Conservation (phyloP, 1,284 basidiomycete species). For the Sanghuangporus baumii region DNA sequence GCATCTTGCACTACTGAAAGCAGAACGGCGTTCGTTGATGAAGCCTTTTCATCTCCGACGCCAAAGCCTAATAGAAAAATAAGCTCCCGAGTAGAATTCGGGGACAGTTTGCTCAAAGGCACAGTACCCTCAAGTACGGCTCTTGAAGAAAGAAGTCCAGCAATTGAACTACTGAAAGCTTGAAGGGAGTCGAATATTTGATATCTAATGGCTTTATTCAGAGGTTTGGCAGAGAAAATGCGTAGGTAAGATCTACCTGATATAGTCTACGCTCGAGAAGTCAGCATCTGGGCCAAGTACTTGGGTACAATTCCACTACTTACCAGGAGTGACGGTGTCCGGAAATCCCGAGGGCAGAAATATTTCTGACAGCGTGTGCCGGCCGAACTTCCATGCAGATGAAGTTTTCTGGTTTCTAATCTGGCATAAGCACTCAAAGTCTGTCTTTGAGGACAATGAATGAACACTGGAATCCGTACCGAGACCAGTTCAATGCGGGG, state of each 20-base stretch:
- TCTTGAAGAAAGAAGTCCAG: constrained; percentile 55
- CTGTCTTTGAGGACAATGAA: not conserved
- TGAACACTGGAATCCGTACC: not conserved
- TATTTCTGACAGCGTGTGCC: constrained; percentile 29
- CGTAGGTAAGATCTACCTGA: not conserved
- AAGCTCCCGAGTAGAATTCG: not conserved
- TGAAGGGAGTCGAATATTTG: constrained; percentile 62
- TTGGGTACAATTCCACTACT: constrained; percentile 5
- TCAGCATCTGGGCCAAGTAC: not conserved
- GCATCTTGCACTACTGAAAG: constrained; percentile 59
- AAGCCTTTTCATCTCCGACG: constrained; percentile 59
- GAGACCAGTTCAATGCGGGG: not conserved
- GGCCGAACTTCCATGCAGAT: not conserved
- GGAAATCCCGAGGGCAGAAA: constrained; percentile 62
- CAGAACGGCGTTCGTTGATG: constrained; percentile 58
- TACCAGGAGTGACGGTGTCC: constrained; percentile 52
- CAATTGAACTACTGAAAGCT: constrained; percentile 63
- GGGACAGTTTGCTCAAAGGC: not conserved
- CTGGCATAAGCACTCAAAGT: not conserved
- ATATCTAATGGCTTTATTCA: constrained; percentile 38
- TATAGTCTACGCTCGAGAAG: constrained; percentile 18
- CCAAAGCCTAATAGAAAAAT: constrained; percentile 45
- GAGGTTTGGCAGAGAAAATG: constrained; percentile 25
- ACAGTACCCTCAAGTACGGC: constrained; percentile 58
- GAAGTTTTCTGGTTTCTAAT: not conserved